phyloP scores from a whole-genome alignment of 177 flowering plant species.

The Vitis hybrid region DNA sequence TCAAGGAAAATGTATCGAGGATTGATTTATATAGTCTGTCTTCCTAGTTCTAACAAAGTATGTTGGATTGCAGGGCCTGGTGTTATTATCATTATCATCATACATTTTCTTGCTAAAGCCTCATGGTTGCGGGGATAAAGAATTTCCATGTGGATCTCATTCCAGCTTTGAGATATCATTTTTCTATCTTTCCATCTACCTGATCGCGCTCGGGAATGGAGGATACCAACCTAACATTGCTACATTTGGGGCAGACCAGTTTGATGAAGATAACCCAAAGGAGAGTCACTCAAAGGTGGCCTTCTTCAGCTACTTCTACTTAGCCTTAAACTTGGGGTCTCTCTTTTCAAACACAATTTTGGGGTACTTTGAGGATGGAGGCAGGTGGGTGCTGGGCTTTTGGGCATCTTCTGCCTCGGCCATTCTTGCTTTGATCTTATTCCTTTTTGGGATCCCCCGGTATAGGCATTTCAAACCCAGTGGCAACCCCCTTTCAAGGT shows the following conservation, averaged over 20 bases:
- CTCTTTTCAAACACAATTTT: conserved; percentile 60
- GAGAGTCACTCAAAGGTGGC: conserved; percentile 53
- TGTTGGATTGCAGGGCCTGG: conserved; percentile 40
- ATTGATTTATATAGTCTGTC: too few relatives aligned
- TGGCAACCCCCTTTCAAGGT: conserved; percentile 60
- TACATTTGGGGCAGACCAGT: conserved; percentile 65
- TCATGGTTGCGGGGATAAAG: conserved; percentile 44
- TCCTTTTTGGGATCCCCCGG: conserved; percentile 44
- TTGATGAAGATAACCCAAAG: conserved; percentile 46
- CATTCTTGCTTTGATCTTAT: conserved; percentile 34
- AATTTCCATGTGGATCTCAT: conserved; percentile 35
- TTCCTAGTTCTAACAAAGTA: not conserved
- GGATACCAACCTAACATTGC: conserved; percentile 67
- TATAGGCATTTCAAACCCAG: conserved; percentile 47
- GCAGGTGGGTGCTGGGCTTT: conserved; percentile 55
- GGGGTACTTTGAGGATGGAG: conserved; percentile 53
- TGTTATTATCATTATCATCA: conserved; percentile 39
- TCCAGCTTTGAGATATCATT: conserved; percentile 19
- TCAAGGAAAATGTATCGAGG: too few relatives aligned
- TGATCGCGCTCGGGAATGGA: conserved; percentile 58
- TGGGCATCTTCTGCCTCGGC: conserved; percentile 55
- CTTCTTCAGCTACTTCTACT: conserved; percentile 65
- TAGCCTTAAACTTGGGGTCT: conserved; percentile 62
- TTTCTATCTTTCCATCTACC: conserved; percentile 57
- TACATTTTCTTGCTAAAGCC: conserved; percentile 47